Evolutionary conservation across 2,329 filamentous ascomycete species (phyloP).

Genomic region (Epichloe amarillans): DNA sequence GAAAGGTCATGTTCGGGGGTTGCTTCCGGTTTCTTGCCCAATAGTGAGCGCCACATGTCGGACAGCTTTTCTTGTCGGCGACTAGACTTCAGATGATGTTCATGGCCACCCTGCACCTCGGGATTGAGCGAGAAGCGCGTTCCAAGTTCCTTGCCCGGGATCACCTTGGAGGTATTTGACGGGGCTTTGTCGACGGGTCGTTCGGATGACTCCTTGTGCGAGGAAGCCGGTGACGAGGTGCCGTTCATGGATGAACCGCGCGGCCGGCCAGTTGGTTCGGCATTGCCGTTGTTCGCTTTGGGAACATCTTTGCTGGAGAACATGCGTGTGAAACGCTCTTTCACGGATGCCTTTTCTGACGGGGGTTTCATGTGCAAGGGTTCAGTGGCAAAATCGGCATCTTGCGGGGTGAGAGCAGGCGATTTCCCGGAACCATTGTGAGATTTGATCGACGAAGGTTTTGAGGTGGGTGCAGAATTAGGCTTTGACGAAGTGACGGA

Average conservation of each 20-base stretch:
- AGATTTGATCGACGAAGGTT: conserved; percentile 17
- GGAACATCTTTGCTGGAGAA: conserved; percentile 44
- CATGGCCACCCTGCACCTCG: conserved; percentile 55
- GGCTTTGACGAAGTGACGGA: conserved; percentile 4
- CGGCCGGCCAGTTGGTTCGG: conserved; percentile 20
- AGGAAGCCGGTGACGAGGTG: conserved; percentile 22
- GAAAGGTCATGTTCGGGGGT: conserved; percentile 73
- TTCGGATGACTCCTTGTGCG: conserved; percentile 30
- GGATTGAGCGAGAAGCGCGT: conserved; percentile 39
- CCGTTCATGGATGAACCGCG: conserved; percentile 23
- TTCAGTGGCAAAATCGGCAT: conserved; percentile 19
- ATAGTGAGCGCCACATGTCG: conserved; percentile 76
- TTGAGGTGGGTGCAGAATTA: conserved; percentile 5
- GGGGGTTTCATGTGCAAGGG: conserved; percentile 17
- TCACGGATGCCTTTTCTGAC: conserved; percentile 47
- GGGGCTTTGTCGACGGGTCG: conserved; percentile 13
- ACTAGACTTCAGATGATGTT: conserved; percentile 78
- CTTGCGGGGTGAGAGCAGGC: conserved; percentile 26
- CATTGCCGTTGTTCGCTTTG: conserved; percentile 20
- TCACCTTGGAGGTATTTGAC: conserved; percentile 16
- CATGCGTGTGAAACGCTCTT: conserved; percentile 51
- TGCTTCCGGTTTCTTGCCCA: conserved; percentile 72
- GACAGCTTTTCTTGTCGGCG: conserved; percentile 90
- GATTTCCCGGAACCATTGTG: conserved; percentile 29
- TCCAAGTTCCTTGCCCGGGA: conserved; percentile 21